Base-by-base conservation (phyloP, 2,329 filamentous ascomycete genomes). In the Neopestalotiopsis clavispora region DNA sequence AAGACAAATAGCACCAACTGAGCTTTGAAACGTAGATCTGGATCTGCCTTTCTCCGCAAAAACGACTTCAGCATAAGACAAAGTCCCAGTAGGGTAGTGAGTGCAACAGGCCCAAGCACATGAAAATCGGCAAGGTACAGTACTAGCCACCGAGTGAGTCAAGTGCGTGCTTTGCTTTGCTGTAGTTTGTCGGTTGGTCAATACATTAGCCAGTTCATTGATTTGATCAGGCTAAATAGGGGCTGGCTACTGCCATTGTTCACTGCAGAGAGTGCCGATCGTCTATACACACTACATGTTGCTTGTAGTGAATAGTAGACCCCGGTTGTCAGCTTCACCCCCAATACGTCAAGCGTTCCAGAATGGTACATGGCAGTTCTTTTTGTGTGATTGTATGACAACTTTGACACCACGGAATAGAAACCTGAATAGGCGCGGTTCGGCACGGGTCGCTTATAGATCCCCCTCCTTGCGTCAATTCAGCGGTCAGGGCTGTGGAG, bases 41-140 rank as follows among this genome's bases (percentile, higher is more conserved):
- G 59, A 62, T 62, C 59, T 62, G 59, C 59, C 17, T 17, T 62
- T 38, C 59, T 62, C 59, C 59, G 30, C n/a, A 34, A 23, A 62
- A 34, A 34, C 4, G 59, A 62, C 45, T 52, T 62, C 28, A 40
- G n/a, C 4, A 38, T 62, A 32, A 62, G 20, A 62, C 59, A 62
- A 17, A 38, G 20, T 20, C 59, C 34, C 32, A 23, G 9, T 59
- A 59, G 34, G 23, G 23, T 28, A 28, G 23, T 28, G 23, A 28
- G 23, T 28, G 23, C 23, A 28, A 28, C 23, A 28, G 23, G 23
- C 23, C 34, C 4, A 38, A 38, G 34, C 10, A 38, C 34, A 38
- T 28, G 34, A 38, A 38, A 10, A 38, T 10, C 34, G 34, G 34
- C 34, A 38, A 38, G 34, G 34, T 38, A 38, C 34, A 10, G 34